These are phyloP conservation scores for Iris pallida DNA, from an alignment of 116 monocot genomes.

Conservation along the genomic window DNA sequence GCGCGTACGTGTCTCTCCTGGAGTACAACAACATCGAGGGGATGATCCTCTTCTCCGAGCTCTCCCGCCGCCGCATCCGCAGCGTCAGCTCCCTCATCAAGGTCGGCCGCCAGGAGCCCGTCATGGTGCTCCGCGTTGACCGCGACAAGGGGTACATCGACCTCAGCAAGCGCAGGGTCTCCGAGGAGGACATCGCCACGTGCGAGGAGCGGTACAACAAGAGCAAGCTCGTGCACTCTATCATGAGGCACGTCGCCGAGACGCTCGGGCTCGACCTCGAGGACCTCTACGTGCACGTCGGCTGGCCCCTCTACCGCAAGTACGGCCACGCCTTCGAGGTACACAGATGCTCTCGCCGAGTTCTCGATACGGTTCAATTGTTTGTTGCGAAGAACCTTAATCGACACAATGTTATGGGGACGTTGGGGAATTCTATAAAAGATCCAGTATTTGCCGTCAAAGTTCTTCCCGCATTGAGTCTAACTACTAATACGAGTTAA, in stretches of 20 bases:
- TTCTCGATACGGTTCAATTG: too few relatives aligned
- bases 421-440: too few relatives aligned
- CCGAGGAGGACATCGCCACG: constrained; percentile 81
- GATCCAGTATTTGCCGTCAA: too few relatives aligned
- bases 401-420: too few relatives aligned
- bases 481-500: too few relatives aligned
- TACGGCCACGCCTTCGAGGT: constrained; percentile 95
- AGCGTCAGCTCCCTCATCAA: constrained; percentile 61
- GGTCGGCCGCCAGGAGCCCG: constrained; percentile 80
- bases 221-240: constrained; percentile 92
- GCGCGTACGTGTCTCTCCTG: constrained; percentile 91
- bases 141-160: constrained; percentile 78
- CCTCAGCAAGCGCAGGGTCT: constrained; percentile 85
- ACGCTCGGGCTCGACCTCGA: constrained; percentile 75
- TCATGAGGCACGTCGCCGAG: constrained; percentile 98
- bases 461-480: too few relatives aligned
- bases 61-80: constrained; percentile 73
- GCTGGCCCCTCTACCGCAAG: constrained; percentile 89
- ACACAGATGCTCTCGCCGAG: neutral
- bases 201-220: constrained; percentile 98
- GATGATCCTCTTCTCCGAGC: constrained; percentile 96
- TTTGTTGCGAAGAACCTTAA: too few relatives aligned
- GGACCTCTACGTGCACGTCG: constrained; percentile 74
- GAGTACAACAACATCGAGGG: constrained; percentile 99
- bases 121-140: constrained; percentile 75